Base-by-base conservation (phyloP, 768 basidiomycete genomes). In the Boletus rubropictus region DNA sequence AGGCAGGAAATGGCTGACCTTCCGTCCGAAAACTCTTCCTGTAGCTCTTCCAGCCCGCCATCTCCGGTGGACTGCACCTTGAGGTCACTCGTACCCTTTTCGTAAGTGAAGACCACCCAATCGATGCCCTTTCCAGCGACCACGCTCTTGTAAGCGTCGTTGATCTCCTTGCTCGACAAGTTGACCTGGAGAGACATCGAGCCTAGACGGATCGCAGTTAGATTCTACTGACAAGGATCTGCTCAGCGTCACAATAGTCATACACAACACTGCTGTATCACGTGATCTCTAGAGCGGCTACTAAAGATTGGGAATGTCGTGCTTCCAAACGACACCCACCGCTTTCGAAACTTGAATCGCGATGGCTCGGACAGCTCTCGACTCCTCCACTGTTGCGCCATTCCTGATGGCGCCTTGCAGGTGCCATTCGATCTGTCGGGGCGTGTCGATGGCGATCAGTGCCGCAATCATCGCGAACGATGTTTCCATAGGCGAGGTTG, bases 1-100 rank as follows among this genome's bases (percentile, higher is more conserved):
- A 0, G 5, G 36, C 21, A 36, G 21, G 25, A 35, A 34, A 42
- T 32, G 10, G 62, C 82, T 36, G 51, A 89, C 90, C 87, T 76
- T 49, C 92, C 94, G 65, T 97, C 93, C 34, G 84, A 89, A 68
- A 97, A 98, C 69, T 95, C 93, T 57, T 97, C 94, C 60, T 89
- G 81, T 3, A 98, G 71, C 57, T 92, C 91, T 54, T 94, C 87
- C 10, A 97, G 74, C 1, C 91, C 90, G n/a, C 86, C 88, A 46
- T 72, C 74, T n/a, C 93, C 93, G 2, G 82, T 86, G 3, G 78
- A 75, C 61, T 94, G 91, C 3, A 94, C 84, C 58, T 89, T 91
- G 45, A 95, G 74, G 66, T 93, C 89, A 58, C 90, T 93, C 1
- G 82, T 77, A 8, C 83, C 84, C 52, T 79, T 82, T 58, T 87